Conservation (phyloP, 257 asterid species). For the Perilla frutescens region DNA sequence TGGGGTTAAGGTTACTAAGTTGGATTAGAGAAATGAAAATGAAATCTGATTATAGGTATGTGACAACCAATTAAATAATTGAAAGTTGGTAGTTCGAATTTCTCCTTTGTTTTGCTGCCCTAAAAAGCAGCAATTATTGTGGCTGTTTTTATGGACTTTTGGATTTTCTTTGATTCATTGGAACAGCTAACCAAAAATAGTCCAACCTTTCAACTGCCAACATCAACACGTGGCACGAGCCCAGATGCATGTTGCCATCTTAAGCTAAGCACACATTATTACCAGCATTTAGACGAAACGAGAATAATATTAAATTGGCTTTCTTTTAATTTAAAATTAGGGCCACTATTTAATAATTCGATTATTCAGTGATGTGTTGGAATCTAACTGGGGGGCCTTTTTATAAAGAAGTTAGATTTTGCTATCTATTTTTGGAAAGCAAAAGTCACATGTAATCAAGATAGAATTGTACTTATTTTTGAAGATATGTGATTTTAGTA, state of each 20-base stretch:
- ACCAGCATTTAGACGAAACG: slow-evolving; percentile 22
- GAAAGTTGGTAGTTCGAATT: slow-evolving; percentile 33
- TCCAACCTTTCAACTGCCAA: slow-evolving; percentile 30
- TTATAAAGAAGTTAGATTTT: slow-evolving; percentile 25
- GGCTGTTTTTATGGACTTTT: slow-evolving; percentile 23
- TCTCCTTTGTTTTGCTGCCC: slow-evolving; percentile 25
- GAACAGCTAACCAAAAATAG: slow-evolving; percentile 29
- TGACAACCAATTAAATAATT: slow-evolving; percentile 32
- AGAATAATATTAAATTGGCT: slow-evolving; percentile 16
- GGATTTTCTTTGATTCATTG: slow-evolving; percentile 3
- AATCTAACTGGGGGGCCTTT: slow-evolving; percentile 8
- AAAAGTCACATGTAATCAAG: slow-evolving; percentile 26
- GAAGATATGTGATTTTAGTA: background rate
- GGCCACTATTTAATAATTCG: background rate
- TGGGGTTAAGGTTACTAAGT: slow-evolving; percentile 31
- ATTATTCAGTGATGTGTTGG: slow-evolving; percentile 12
- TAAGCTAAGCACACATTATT: slow-evolving; percentile 37
- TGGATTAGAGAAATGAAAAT: background rate
- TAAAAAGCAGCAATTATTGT: slow-evolving; percentile 29
- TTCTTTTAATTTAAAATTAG: background rate
- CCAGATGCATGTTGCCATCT: slow-evolving; percentile 35
- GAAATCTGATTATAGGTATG: background rate
- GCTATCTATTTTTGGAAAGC: slow-evolving; percentile 34
- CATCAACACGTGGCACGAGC: slow-evolving; percentile 42
- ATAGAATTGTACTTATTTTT: slow-evolving; percentile 13